Conservation (phyloP, 805 yeast species). For the Metschnikowia similis region DNA sequence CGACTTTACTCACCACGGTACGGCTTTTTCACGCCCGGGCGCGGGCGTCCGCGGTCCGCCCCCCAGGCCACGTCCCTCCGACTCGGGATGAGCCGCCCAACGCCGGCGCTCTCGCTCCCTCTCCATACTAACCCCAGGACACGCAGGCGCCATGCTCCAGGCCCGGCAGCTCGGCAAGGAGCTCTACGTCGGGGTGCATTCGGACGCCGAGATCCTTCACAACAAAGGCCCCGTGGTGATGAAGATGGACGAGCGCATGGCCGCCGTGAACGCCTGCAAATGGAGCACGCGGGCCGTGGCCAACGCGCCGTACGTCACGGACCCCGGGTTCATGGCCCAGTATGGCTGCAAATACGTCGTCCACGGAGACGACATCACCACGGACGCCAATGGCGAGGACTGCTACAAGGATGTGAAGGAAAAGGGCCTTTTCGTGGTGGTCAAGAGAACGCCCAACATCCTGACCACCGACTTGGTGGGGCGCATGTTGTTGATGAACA, state of each 20-base stretch:
- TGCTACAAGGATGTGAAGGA: constrained; percentile 84
- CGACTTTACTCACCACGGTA: constrained; percentile 95
- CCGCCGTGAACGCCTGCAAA: constrained; percentile 85
- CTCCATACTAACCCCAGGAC: constrained; percentile 40
- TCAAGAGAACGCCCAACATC: constrained; percentile 89
- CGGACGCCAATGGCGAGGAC: constrained; percentile 93
- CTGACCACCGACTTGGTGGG: constrained; percentile 94
- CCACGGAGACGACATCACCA: constrained; percentile 96
- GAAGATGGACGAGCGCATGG: constrained; percentile 70
- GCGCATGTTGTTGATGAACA: constrained; percentile 66
- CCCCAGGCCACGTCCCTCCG: too few species aligned
- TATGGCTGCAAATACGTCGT: constrained; percentile 86
- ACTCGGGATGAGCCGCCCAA: too few species aligned
- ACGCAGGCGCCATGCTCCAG: constrained; percentile 94
- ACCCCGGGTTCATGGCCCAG: constrained; percentile 69
- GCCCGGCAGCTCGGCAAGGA: constrained; percentile 80
- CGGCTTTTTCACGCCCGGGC: neutral
- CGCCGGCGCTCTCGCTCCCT: neutral
- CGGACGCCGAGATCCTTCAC: constrained; percentile 75
- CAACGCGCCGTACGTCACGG: constrained; percentile 91
- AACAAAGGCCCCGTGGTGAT: constrained; percentile 96
- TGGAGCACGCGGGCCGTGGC: constrained; percentile 76
- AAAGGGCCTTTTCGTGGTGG: constrained; percentile 82
- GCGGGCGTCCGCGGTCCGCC: too few species aligned
- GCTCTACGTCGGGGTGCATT: constrained; percentile 83